Conservation (phyloP, 2,329 filamentous ascomycete genomes). For the Cercospora sp. region DNA sequence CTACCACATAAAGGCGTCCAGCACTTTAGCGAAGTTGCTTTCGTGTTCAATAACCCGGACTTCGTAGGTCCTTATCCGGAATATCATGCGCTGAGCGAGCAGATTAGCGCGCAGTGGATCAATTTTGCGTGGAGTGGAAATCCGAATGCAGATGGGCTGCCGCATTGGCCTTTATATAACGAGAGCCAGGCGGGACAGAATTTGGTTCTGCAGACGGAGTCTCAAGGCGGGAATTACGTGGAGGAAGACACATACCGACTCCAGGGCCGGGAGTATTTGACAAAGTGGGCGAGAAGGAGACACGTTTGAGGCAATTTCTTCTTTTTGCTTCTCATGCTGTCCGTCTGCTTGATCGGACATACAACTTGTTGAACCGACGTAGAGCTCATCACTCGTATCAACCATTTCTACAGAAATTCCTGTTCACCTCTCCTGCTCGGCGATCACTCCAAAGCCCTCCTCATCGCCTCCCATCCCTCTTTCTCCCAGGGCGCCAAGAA, state of each 20-base stretch:
- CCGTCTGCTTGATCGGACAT: no score
- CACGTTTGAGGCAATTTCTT: constrained; percentile 20
- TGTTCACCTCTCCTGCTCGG: background rate
- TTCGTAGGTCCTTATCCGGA: constrained; percentile 19
- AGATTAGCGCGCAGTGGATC: constrained; percentile 27
- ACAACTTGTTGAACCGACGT: no score
- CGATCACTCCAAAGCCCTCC: constrained; percentile 12
- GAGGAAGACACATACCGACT: constrained; percentile 27
- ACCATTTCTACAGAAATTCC: background rate
- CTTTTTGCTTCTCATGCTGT: no score
- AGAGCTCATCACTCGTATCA: background rate
- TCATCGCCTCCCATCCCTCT: constrained; percentile 26
- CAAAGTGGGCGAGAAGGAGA: constrained; percentile 25
- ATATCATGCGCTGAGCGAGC: constrained; percentile 21
- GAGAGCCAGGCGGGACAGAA: constrained; percentile 18
- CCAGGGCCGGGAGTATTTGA: constrained; percentile 26
- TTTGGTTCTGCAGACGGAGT: constrained; percentile 23
- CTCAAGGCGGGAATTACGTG: constrained; percentile 22
- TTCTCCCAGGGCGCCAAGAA: constrained; percentile 76
- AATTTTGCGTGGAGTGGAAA: constrained; percentile 22
- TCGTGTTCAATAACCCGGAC: constrained; percentile 36
- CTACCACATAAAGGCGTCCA: constrained; percentile 48
- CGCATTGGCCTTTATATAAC: constrained; percentile 23
- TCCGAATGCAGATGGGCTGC: constrained; percentile 22
- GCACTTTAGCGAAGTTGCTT: constrained; percentile 56